Base-by-base conservation (phyloP, 2,329 filamentous ascomycete genomes). In the Orbilia brochopaga region DNA sequence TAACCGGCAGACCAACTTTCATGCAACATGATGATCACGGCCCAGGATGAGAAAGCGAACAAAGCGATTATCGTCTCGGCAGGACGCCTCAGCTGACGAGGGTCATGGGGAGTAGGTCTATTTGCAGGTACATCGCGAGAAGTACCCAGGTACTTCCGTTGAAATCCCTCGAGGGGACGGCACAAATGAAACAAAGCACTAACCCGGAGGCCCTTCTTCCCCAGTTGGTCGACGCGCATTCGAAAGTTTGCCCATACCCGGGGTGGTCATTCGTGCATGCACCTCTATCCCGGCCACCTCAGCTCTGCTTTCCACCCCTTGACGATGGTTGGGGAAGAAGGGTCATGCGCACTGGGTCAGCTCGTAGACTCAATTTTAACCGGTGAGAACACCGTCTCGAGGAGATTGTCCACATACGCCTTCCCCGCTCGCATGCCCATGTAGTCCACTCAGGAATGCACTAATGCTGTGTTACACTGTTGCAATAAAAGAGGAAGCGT, bases 391-490 rank as follows among this genome's bases (percentile, higher is more conserved):
- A 15, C 4, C 5, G n/a, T 13, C 4, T 13, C 37, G n/a, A 42
- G n/a, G 13, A 42, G n/a, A 17, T 42, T 17, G 37, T 17, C 13
- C 37, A 17, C 13, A 42, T 13, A 42, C 15, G 13, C 37, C 37
- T 42, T 13, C 2, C 15, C n/a, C 4, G n/a, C 11, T 4, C 4
- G 13, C 3, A 42, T 15, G 13, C 37, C 13, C 13, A 42, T 4
- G 37, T 42, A 42, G 27, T 42, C 37, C 3, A 42, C 13, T 13
- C 37, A 6, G n/a, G n/a, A 15, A 42, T 42, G 11, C 37, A 42
- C n/a, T 42, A 42, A 42, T 42, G 37, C 37, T 42, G 37, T 42
- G 37, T 17, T 42, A 42, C 37, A 13, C n/a, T 42, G 37, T 13
- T 42, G n/a, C 11, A 13, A 13, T 42, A 2, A 17, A 42, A 32